These are phyloP conservation scores for Protomyces inundatus DNA, from an alignment of 1,139 yeast species.

Conservation along the genomic window DNA sequence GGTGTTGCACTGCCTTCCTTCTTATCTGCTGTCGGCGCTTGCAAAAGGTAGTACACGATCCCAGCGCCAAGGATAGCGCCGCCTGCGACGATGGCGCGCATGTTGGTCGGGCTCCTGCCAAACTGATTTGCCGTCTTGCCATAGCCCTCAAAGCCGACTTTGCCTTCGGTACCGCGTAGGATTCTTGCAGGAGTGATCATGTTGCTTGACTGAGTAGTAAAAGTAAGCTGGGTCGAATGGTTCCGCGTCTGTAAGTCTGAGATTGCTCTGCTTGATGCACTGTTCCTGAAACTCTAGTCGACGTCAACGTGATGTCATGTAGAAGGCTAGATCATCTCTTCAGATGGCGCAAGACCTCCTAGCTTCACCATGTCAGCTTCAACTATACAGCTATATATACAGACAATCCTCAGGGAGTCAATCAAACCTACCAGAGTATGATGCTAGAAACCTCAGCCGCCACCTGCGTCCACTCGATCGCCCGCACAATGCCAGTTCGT, in stretches of 20 bases:
- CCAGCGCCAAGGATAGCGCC: neutral
- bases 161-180: constrained; percentile 19
- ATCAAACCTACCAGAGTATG: neutral
- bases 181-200: constrained; percentile 8
- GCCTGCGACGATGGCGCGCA: constrained; percentile 11
- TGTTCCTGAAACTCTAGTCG: no score
- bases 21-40: constrained; percentile 4
- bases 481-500: neutral
- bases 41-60: neutral
- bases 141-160: constrained; percentile 20
- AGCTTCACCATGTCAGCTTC: no score
- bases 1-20: constrained; percentile 17
- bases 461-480: neutral
- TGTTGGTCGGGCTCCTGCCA: constrained; percentile 14
- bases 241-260: no score
- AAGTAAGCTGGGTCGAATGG: no score
- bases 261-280: no score
- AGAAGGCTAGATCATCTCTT: no score
- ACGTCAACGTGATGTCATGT: no score
- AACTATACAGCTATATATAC: no score
- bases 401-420: no score
- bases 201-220: neutral
- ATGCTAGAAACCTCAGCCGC: neutral
- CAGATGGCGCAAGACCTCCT: no score
- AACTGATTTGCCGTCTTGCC: constrained; percentile 22